These are phyloP conservation scores for Umbelopsis sp. DNA, from an alignment of 192 early-diverging fungal species.

Conservation along the genomic window DNA sequence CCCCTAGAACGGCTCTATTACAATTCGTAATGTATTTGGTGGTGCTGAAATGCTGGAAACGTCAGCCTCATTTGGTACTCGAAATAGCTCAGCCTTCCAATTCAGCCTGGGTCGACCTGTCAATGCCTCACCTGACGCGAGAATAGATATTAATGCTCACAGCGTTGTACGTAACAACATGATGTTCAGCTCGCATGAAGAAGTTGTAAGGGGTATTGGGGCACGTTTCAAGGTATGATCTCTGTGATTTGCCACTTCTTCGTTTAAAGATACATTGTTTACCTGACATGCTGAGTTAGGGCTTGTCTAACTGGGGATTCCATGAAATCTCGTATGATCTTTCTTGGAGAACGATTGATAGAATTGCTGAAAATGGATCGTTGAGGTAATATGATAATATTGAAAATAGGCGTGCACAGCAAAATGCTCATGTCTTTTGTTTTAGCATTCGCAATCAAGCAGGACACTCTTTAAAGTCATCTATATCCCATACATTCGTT, in stretches of 20 bases:
- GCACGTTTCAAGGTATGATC: conserved; percentile 57
- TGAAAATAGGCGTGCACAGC: neutral
- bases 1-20: conserved; percentile 61
- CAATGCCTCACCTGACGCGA: conserved; percentile 68
- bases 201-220: conserved; percentile 61
- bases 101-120: conserved; percentile 54
- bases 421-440: neutral
- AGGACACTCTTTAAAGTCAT: conserved; percentile 71
- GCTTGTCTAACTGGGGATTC: conserved; percentile 45
- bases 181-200: conserved; percentile 73
- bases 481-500: conserved; percentile 65
- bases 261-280: neutral
- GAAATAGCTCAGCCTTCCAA: conserved; percentile 67
- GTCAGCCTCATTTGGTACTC: conserved; percentile 75
- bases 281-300: conserved; percentile 28
- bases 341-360: conserved; percentile 79
- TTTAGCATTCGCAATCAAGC: conserved; percentile 38
- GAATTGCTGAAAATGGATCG: conserved; percentile 57
- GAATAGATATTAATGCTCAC: conserved; percentile 64
- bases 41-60: conserved; percentile 81
- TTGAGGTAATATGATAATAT: conserved; percentile 44
- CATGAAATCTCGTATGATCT: conserved; percentile 73
- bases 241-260: neutral
- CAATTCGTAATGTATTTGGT: conserved; percentile 85
- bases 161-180: conserved; percentile 66